phyloP scores from a whole-genome alignment of 2,329 filamentous ascomycete species.

The Claviceps monticola region DNA sequence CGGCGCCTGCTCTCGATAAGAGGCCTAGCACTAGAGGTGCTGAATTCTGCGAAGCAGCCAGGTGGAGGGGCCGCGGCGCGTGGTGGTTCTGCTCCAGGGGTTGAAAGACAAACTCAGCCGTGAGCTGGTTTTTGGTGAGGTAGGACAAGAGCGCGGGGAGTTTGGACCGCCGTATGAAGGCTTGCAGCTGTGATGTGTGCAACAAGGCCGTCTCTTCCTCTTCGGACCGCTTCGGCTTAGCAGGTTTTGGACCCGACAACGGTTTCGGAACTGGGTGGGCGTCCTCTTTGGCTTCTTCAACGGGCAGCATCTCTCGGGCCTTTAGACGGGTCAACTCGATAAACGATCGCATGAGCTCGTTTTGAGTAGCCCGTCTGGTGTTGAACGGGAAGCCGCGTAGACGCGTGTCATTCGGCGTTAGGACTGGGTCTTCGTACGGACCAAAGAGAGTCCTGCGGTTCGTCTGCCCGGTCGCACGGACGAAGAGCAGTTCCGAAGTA shows the following conservation, averaged over 20 bases:
- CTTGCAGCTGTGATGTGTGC: constrained; percentile 81
- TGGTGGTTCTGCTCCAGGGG: constrained; percentile 63
- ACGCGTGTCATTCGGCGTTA: constrained; percentile 64
- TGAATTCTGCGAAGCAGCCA: constrained; percentile 71
- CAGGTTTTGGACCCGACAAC: constrained; percentile 27
- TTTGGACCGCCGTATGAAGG: constrained; percentile 78
- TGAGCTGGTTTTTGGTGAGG: constrained; percentile 59
- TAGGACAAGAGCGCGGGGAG: constrained; percentile 78
- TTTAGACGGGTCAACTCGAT: constrained; percentile 89
- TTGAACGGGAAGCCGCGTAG: constrained; percentile 86
- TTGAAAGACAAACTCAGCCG: constrained; percentile 60
- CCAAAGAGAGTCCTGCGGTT: constrained; percentile 83
- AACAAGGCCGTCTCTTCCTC: constrained; percentile 71
- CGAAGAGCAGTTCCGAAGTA: constrained; percentile 70
- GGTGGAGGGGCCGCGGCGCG: constrained; percentile 69
- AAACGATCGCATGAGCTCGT: constrained; percentile 87
- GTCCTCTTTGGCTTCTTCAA: constrained; percentile 32
- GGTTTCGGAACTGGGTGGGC: constrained; percentile 26
- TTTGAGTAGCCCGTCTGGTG: constrained; percentile 81
- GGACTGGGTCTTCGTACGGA: constrained; percentile 76
- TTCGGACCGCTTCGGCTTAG: constrained; percentile 55
- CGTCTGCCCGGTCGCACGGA: constrained; percentile 75
- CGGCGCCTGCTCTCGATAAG: constrained; percentile 57
- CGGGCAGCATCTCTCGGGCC: constrained; percentile 62
- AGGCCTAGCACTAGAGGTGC: constrained; percentile 65